These are phyloP conservation scores for Tetraselmis chui DNA, from an alignment of 139 green algal species.

Conservation along the genomic window DNA sequence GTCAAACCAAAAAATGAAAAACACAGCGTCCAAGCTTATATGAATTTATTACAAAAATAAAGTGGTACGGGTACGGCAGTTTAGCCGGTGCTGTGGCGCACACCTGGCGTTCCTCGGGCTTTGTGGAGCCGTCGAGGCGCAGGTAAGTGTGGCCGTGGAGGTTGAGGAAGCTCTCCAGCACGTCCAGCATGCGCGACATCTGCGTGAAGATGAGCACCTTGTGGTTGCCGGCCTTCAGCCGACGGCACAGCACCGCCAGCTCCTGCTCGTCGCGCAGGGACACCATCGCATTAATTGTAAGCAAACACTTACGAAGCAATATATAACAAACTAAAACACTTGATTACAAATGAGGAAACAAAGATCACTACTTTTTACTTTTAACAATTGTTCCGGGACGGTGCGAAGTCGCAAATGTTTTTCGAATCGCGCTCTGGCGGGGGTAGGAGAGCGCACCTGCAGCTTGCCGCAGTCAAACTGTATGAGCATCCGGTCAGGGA, in stretches of 20 bases:
- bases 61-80: no score
- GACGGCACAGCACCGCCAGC: slow-evolving; percentile 68
- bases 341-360: no score
- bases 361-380: no score
- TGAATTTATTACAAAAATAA: no score
- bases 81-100: background rate
- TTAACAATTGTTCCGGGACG: no score
- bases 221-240: slow-evolving; percentile 74
- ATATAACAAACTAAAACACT: no score
- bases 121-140: slow-evolving; percentile 92
- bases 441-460: slow-evolving; percentile 30
- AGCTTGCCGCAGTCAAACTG: slow-evolving; percentile 95
- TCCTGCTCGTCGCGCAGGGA: slow-evolving; percentile 52
- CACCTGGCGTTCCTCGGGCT: slow-evolving; percentile 88
- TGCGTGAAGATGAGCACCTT: slow-evolving; percentile 94
- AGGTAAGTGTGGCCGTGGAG: slow-evolving; percentile 91
- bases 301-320: no score
- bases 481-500: slow-evolving; percentile 87
- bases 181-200: slow-evolving; percentile 94
- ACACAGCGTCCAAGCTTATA: no score
- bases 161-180: slow-evolving; percentile 95
- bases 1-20: no score
- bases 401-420: background rate
- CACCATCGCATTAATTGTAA: no score
- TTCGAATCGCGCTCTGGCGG: no score